phyloP scores from a whole-genome alignment of 345 rosid genomes.

The Anastatica hierochuntica region DNA sequence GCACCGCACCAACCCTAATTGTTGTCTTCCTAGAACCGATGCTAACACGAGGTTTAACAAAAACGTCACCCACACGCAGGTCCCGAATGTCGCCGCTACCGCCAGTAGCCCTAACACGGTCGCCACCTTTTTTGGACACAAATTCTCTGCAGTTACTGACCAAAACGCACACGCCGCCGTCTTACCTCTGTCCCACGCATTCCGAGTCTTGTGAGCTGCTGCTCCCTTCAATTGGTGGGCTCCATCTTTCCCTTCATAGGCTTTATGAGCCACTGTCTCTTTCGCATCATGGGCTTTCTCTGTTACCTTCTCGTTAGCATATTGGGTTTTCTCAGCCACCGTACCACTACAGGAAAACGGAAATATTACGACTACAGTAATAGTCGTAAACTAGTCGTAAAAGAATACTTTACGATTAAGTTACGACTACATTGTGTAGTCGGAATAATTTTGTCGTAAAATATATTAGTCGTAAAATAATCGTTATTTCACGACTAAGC shows the following conservation, averaged over 20 bases:
- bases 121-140: constrained; percentile 14
- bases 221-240: background rate
- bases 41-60: constrained; percentile 53
- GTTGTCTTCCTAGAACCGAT: constrained; percentile 43
- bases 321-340: background rate
- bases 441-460: too few species aligned
- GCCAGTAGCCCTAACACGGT: constrained; percentile 33
- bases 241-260: background rate
- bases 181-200: constrained; percentile 10
- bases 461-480: too few species aligned
- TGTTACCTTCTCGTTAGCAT: constrained; percentile 4
- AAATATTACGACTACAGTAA: too few species aligned
- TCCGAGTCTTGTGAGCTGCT: background rate
- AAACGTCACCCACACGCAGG: constrained; percentile 71
- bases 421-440: too few species aligned
- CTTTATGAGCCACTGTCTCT: constrained; percentile 3
- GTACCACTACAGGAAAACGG: too few species aligned
- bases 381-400: too few species aligned
- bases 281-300: constrained; percentile 5
- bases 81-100: constrained; percentile 53
- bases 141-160: background rate
- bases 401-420: too few species aligned
- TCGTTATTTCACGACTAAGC: too few species aligned
- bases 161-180: background rate
- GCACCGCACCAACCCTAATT: constrained; percentile 73